A percentile compares a stretch with the other conserved stretches of the same genome.
Conservation (phyloP, 2,329 filamentous ascomycete genomes). For the Pseudocercospora eumusae region DNA sequence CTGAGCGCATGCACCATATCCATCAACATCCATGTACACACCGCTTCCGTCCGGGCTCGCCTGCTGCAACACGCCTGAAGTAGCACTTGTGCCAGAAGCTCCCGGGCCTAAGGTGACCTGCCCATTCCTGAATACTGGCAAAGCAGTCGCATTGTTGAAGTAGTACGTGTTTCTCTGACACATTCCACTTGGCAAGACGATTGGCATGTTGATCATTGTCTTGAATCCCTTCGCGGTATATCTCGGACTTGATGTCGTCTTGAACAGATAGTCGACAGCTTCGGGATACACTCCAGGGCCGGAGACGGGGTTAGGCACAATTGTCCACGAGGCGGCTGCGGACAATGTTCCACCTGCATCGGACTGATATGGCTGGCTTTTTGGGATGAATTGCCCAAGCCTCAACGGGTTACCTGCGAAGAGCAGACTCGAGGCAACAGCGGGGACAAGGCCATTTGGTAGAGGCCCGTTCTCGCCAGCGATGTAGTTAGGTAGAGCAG, state of each 20-base stretch:
- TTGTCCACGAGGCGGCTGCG: slow-evolving; percentile 25
- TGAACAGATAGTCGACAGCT: slow-evolving; percentile 27
- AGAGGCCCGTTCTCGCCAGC: slow-evolving; percentile 27
- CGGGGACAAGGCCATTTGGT: slow-evolving; percentile 29
- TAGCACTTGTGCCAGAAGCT: slow-evolving; percentile 23
- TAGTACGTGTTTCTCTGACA: slow-evolving; percentile 34
- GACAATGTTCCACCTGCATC: slow-evolving; percentile 20
- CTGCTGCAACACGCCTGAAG: slow-evolving; percentile 21
- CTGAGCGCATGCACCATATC: slow-evolving; percentile 30
- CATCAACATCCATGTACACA: slow-evolving; percentile 27
- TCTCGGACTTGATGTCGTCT: slow-evolving; percentile 2
- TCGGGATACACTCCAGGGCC: slow-evolving; percentile 32
- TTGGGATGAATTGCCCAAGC: slow-evolving; percentile 27
- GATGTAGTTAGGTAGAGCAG: slow-evolving; percentile 23
- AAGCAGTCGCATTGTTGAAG: slow-evolving; percentile 31
- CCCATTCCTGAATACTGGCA: slow-evolving; percentile 23
- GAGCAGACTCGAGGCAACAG: slow-evolving; percentile 24
- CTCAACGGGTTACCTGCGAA: slow-evolving; percentile 28
- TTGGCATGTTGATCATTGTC: slow-evolving; percentile 28
- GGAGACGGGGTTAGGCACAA: slow-evolving; percentile 29
- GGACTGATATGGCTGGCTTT: slow-evolving; percentile 23
- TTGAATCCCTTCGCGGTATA: slow-evolving; percentile 28
- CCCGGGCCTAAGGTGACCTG: slow-evolving; percentile 32
- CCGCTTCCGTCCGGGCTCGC: slow-evolving; percentile 29
- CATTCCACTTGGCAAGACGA: slow-evolving; percentile 20